Base-by-base conservation (phyloP, 2,329 filamentous ascomycete genomes). In the Furcasterigmium furcatum region DNA sequence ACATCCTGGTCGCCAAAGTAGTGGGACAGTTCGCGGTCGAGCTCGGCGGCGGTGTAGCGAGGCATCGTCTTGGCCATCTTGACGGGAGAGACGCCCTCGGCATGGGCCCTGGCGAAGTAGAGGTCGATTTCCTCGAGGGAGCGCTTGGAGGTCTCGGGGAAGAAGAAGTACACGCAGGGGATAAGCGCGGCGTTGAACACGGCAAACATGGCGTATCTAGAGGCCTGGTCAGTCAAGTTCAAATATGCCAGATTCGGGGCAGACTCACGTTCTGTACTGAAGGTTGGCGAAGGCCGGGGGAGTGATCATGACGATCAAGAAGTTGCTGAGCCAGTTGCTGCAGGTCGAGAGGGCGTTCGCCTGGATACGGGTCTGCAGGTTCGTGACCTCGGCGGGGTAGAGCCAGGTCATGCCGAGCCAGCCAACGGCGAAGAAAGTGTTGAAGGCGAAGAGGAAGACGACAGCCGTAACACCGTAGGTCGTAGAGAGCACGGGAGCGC, bases 221-320 rank as follows among this genome's bases (percentile, higher is more conserved):
- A n/a, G n/a, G n/a, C n/a, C n/a, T n/a, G n/a, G n/a, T n/a, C n/a
- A n/a, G n/a, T n/a, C n/a, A n/a, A n/a, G n/a, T n/a, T n/a, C n/a
- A n/a, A n/a, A n/a, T n/a, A n/a, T n/a, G n/a, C n/a, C n/a, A n/a
- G n/a, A n/a, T n/a, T n/a, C n/a, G n/a, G n/a, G n/a, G n/a, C n/a
- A n/a, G 24, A 27, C 24, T 27, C 12, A 27, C 44, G 74, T 80
- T 44, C 68, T 70, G 67, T 74, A 80, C 5, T 70, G 66, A 3
- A 80, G 66, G 41, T 71, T 74, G 41, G 65, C 56, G 46, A 85
- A 80, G 5, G 80, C 77, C 7, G 79, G 72, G 0, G 81, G 82
- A 0, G 80, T 83, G 42, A 85, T 78, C 75, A 84, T 82, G 41
- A 86, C 82, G 20, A 86, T 79, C 57, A 84, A 67, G 61, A 85